phyloP scores from a whole-genome alignment of 2,329 filamentous ascomycete genomes.

The Exophiala aquamarina region DNA sequence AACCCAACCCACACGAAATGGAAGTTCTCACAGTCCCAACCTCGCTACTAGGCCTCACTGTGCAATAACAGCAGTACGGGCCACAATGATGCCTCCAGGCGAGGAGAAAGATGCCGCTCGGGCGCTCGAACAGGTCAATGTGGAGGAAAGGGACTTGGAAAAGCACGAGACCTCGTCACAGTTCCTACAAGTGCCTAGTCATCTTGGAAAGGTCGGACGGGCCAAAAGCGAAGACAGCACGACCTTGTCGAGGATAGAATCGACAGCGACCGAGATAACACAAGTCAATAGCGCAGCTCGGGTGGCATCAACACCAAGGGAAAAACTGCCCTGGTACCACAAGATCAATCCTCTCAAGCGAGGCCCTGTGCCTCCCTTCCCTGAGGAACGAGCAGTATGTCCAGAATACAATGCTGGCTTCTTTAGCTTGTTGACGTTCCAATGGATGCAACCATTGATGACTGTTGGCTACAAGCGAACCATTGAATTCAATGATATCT shows the following conservation, averaged over 20 bases:
- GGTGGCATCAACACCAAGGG: conserved; percentile 3
- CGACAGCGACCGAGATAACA: conserved; percentile 33
- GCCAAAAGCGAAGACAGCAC: conserved; percentile 32
- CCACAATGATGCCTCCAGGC: conserved; percentile 17
- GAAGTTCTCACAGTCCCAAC: no score
- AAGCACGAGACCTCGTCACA: conserved; percentile 20
- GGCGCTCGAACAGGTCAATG: conserved; percentile 24
- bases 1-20: no score
- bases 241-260: conserved; percentile 38
- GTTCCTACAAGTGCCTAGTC: conserved; percentile 22
- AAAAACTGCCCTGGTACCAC: conserved; percentile 38
- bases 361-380: conserved; percentile 55
- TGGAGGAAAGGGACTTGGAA: conserved; percentile 30
- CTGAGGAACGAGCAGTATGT: conserved; percentile 55
- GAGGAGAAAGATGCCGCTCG: conserved; percentile 24
- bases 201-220: conserved; percentile 13
- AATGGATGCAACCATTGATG: conserved; percentile 92
- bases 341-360: conserved; percentile 46
- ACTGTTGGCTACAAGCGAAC: conserved; percentile 78
- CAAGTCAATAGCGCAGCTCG: conserved; percentile 40
- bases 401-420: conserved; percentile 72
- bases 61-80: conserved; percentile 5
- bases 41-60: no score
- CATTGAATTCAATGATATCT: conserved; percentile 82
- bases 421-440: conserved; percentile 75